Percentiles rank a stretch among this genome's conserved stretches.
These are phyloP conservation scores for Thermothielavioides terrestris DNA, from an alignment of 495 filamentous ascomycete genomes.

Conservation along the genomic window DNA sequence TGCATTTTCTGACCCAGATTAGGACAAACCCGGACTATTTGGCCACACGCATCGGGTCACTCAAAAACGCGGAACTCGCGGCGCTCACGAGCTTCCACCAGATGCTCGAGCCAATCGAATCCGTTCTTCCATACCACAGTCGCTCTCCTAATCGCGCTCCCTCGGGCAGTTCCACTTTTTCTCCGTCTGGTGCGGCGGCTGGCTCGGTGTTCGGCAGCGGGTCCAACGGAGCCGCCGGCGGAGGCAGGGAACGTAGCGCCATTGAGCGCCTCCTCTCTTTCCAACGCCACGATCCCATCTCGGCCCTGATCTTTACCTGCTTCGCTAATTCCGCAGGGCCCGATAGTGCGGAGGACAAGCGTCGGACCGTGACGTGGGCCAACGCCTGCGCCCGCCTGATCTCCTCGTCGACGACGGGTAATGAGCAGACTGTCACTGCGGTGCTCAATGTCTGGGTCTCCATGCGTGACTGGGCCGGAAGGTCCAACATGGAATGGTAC, in stretches of 20 bases:
- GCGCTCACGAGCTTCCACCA: conserved; percentile 67
- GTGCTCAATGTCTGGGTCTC: conserved; percentile 78
- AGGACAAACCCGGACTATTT: conserved; percentile 81
- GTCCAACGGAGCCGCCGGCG: conserved; percentile 10
- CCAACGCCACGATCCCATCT: conserved; percentile 79
- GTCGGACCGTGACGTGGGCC: conserved; percentile 77
- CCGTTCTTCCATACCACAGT: conserved; percentile 67
- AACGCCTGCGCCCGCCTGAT: conserved; percentile 77
- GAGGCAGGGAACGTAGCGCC: conserved; percentile 37
- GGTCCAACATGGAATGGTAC: conserved; percentile 81
- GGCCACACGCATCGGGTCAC: conserved; percentile 63
- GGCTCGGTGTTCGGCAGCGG: conserved; percentile 12
- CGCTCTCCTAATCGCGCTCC: conserved; percentile 31
- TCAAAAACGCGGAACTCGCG: conserved; percentile 65
- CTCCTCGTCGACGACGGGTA: conserved; percentile 36
- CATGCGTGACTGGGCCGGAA: conserved; percentile 82
- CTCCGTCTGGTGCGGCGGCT: conserved; percentile 9
- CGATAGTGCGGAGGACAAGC: conserved; percentile 65
- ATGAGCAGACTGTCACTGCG: conserved; percentile 57
- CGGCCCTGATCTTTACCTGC: conserved; percentile 75
- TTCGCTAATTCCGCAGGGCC: conserved; percentile 78
- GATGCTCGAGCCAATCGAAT: conserved; percentile 67
- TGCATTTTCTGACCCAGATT: conserved; percentile 72
- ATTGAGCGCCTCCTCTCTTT: conserved; percentile 69
- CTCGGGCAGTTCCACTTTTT: conserved; percentile 10